phyloP scores from a whole-genome alignment of 345 rosid species.

The Populus simonii region DNA sequence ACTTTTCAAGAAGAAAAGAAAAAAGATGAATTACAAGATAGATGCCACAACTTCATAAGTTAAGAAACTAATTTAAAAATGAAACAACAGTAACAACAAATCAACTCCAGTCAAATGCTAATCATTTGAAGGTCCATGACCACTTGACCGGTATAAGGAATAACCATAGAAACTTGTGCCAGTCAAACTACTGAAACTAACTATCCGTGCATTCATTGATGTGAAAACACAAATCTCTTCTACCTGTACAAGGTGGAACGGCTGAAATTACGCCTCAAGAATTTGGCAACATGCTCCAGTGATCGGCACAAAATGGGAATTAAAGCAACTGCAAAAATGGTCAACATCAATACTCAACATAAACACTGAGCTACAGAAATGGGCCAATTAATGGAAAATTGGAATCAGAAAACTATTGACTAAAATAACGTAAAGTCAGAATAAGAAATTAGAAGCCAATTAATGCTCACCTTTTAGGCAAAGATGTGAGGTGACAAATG shows the following conservation, averaged over 20 bases:
- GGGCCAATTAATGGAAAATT: neutral
- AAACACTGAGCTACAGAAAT: constrained; percentile 1
- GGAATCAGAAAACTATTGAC: neutral
- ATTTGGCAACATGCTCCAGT: constrained; percentile 75
- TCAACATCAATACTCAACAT: constrained; percentile 11
- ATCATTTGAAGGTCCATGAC: too few species aligned
- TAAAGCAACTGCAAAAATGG: constrained; percentile 67
- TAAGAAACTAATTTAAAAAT: neutral
- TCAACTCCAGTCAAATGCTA: neutral
- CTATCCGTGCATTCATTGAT: neutral
- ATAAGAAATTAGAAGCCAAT: neutral
- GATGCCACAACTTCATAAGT: neutral
- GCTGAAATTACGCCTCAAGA: constrained; percentile 74
- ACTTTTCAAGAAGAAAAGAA: neutral
- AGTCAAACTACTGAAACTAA: neutral
- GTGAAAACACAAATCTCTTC: neutral
- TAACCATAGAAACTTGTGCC: neutral
- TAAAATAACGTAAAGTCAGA: neutral
- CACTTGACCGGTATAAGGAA: neutral
- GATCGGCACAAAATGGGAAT: constrained; percentile 85
- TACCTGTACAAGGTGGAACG: constrained; percentile 90
- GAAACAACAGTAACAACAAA: neutral
- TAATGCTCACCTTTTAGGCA: constrained; percentile 75
- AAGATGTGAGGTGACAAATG: constrained; percentile 83
- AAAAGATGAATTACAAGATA: neutral